Evolutionary conservation across 495 filamentous ascomycete species (phyloP).

Genomic region (Podospora anserina): DNA sequence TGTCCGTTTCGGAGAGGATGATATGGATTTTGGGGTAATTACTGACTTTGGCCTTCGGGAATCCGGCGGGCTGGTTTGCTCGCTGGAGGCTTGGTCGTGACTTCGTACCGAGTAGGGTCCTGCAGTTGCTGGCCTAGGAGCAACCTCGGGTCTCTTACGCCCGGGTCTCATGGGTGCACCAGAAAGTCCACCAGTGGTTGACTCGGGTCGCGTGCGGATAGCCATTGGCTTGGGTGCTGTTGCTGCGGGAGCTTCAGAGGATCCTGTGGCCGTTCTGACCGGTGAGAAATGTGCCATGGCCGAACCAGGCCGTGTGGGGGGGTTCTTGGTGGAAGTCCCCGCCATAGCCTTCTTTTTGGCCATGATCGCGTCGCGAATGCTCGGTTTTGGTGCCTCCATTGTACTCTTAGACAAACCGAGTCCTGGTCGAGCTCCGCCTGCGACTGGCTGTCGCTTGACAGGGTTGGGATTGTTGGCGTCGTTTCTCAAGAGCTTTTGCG

Average conservation of each 20-base stretch:
- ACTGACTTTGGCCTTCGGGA: slow-evolving; percentile 34
- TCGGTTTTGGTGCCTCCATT: slow-evolving; percentile 57
- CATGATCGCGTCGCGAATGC: slow-evolving; percentile 69
- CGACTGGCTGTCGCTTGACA: slow-evolving; percentile 43
- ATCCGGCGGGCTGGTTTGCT: slow-evolving; percentile 42
- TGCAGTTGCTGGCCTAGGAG: slow-evolving; percentile 53
- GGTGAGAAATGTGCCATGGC: slow-evolving; percentile 67
- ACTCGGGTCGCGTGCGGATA: slow-evolving; percentile 42
- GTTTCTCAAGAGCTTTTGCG: slow-evolving; percentile 71
- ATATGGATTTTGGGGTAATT: slow-evolving; percentile 39
- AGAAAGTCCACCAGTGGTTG: slow-evolving; percentile 48
- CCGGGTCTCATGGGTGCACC: slow-evolving; percentile 55
- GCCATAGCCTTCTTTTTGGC: slow-evolving; percentile 70
- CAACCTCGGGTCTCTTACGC: slow-evolving; percentile 48
- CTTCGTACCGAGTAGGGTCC: slow-evolving; percentile 56
- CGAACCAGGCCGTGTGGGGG: slow-evolving; percentile 69
- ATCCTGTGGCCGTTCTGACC: slow-evolving; percentile 46
- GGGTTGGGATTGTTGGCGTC: slow-evolving; percentile 76
- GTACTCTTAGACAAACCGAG: slow-evolving; percentile 58
- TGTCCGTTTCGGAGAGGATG: slow-evolving; percentile 44
- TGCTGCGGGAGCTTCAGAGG: slow-evolving; percentile 41
- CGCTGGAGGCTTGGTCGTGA: slow-evolving; percentile 41
- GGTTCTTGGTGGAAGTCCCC: slow-evolving; percentile 44
- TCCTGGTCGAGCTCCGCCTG: slow-evolving; percentile 47
- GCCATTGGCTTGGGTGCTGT: slow-evolving; percentile 39